These are phyloP conservation scores for Ilex asprella DNA, from an alignment of 257 asterid species.

Conservation along the genomic window DNA sequence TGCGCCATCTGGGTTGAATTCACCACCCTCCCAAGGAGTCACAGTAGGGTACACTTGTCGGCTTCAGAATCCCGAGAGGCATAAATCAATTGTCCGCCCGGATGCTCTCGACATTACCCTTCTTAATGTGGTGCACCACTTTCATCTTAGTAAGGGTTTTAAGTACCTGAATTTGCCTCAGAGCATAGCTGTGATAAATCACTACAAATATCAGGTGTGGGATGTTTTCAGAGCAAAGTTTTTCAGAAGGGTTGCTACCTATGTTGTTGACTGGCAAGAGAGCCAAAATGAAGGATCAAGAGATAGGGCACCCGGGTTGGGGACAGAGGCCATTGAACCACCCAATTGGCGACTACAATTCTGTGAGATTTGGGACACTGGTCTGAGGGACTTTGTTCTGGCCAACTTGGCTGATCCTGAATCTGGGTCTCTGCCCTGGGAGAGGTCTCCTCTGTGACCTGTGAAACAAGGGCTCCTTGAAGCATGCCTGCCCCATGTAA, in stretches of 20 bases:
- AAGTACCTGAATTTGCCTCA: conserved; percentile 54
- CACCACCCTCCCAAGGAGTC: conserved; percentile 65
- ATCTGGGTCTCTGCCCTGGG: conserved; percentile 84
- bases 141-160: conserved; percentile 53
- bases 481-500: no score
- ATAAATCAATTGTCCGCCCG: conserved; percentile 73
- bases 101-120: conserved; percentile 66
- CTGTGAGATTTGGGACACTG: conserved; percentile 93
- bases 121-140: conserved; percentile 86
- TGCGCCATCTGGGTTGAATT: conserved; percentile 78
- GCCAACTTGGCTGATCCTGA: conserved; percentile 50
- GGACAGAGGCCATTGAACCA: conserved; percentile 95
- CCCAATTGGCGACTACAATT: conserved; percentile 76
- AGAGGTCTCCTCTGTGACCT: conserved; percentile 20
- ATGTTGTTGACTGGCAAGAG: conserved; percentile 84
- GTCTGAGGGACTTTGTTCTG: conserved; percentile 71
- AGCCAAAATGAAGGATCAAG: conserved; percentile 92
- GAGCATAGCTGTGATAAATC: conserved; percentile 58
- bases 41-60: conserved; percentile 90
- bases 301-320: conserved; percentile 94
- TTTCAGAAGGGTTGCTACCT: conserved; percentile 87
- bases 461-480: not conserved
- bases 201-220: conserved; percentile 92
- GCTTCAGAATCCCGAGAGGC: conserved; percentile 90
- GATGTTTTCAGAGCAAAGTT: conserved; percentile 77